A percentile compares a stretch with the other conserved stretches of the same genome.
phyloP scores from a whole-genome alignment of 2,329 filamentous ascomycete genomes.

The Fusarium fujikuroi region DNA sequence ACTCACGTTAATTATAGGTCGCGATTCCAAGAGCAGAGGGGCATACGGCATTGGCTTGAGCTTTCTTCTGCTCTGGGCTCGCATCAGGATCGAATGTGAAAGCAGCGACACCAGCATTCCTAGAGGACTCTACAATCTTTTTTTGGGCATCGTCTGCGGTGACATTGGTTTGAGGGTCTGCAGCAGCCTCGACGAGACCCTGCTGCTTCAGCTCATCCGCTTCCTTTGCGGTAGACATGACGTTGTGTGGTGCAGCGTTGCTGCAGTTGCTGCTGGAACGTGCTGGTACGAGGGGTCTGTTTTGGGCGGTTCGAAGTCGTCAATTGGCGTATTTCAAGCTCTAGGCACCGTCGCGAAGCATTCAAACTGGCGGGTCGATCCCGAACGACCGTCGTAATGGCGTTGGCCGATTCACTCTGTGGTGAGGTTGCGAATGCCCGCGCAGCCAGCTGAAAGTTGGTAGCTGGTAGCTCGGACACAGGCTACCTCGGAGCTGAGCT shows the following conservation, averaged over 20 bases:
- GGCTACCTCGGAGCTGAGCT: constrained; percentile 3
- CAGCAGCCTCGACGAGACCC: constrained; percentile 80
- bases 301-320: constrained; percentile 17
- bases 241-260: constrained; percentile 31
- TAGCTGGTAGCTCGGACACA: constrained; percentile 14
- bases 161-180: constrained; percentile 74
- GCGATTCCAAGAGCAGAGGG: background rate
- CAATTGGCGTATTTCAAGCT: constrained; percentile 39
- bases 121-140: constrained; percentile 79
- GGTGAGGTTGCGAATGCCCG: constrained; percentile 21
- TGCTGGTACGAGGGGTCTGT: constrained; percentile 5
- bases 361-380: constrained; percentile 28
- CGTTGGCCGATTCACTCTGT: constrained; percentile 15
- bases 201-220: constrained; percentile 80
- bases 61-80: constrained; percentile 82
- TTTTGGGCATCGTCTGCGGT: constrained; percentile 77
- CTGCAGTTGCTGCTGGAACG: constrained; percentile 23
- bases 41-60: constrained; percentile 79
- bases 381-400: constrained; percentile 13
- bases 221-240: constrained; percentile 51
- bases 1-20: constrained; percentile 16
- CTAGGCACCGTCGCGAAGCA: constrained; percentile 28
- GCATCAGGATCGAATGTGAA: constrained; percentile 91
- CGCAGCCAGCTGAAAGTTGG: constrained; percentile 11
- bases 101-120: constrained; percentile 80